Evolutionary conservation across 148 eudicot species (phyloP).

Genomic region (Pouteria glomerata): DNA sequence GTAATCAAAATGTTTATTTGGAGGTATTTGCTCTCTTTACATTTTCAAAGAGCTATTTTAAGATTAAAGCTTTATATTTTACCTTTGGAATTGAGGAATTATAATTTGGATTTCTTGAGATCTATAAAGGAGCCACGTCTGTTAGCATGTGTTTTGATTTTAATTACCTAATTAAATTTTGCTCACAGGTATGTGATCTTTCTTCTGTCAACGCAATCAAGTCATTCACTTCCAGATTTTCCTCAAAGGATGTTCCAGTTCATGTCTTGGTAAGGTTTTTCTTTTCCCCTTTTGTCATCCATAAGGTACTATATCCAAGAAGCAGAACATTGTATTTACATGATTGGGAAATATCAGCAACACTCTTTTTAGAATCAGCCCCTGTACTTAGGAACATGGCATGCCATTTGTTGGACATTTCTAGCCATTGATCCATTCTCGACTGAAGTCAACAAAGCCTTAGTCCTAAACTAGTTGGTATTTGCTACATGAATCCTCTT

Average conservation of each 20-base stretch:
- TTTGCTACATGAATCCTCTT: too few species aligned
- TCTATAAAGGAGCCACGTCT: neutral
- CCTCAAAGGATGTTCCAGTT: constrained; percentile 57
- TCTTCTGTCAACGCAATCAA: constrained; percentile 73
- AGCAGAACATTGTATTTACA: neutral
- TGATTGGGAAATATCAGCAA: neutral
- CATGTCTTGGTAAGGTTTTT: constrained; percentile 62
- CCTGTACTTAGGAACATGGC: too few species aligned
- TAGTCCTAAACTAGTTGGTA: too few species aligned
- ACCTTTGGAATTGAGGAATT: neutral
- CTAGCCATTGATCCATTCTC: too few species aligned
- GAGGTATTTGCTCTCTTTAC: constrained; percentile 47
- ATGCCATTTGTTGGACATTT: too few species aligned
- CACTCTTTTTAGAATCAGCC: too few species aligned
- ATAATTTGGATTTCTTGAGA: neutral
- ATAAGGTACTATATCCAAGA: neutral
- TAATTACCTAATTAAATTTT: constrained; percentile 11
- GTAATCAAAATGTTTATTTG: constrained; percentile 69
- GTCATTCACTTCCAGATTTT: constrained; percentile 58
- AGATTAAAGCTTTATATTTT: neutral
- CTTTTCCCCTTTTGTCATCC: neutral
- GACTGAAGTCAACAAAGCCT: too few species aligned
- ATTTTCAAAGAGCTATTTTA: neutral
- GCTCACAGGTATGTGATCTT: constrained; percentile 75
- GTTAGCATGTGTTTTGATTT: constrained; percentile 10